Base-by-base conservation (phyloP, 106 monocot genomes). In the Allium fistulosum region DNA sequence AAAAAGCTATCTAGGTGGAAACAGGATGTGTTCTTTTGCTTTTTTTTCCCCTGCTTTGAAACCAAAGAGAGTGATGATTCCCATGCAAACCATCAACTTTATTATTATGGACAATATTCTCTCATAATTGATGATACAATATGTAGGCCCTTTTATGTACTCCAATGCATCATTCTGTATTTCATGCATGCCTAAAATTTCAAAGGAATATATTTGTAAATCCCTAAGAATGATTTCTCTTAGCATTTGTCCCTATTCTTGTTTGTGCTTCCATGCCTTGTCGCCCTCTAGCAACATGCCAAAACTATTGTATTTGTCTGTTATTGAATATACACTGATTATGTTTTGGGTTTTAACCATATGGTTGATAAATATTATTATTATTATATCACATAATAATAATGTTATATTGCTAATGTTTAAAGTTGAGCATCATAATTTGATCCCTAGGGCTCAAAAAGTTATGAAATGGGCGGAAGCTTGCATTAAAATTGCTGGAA, bases 61-160 rank as follows among this genome's bases (percentile, higher is more conserved):
- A 16, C 58, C 48, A 59, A 22, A 18, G 70, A 6, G 37, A 37
- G 48, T 57, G 69, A 69, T 70, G 59, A 58, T 70, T 59, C 47
- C 70, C 46, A 59, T 48, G 48, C n/a, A 59, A 59, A 17, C 18
- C 48, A 70, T 49, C 49, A 48, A 48, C 8, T 37, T 37, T 37
- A 37, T 37, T 15, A 12, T 6, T 4, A 48, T 8, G 10, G 14
- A 16, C 26, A 53, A 52, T 53, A 53, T 53, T 7, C 49, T 17
- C 67, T 67, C 3, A 50, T 67, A 51, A 37, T 37, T 37, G 37
- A 37, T 37, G 37, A 12, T 26, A 53, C 53, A 37, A 37, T n/a
- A n/a, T 37, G 37, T 37, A 37, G 37, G 53, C 1, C 27, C 7
- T 28, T 17, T 12, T 50, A 50, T 50, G 48, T 49, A 50, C 49